Evolutionary conservation across 75 land plant species (phyloP).

Genomic region (Isoetes taiwanensis): DNA sequence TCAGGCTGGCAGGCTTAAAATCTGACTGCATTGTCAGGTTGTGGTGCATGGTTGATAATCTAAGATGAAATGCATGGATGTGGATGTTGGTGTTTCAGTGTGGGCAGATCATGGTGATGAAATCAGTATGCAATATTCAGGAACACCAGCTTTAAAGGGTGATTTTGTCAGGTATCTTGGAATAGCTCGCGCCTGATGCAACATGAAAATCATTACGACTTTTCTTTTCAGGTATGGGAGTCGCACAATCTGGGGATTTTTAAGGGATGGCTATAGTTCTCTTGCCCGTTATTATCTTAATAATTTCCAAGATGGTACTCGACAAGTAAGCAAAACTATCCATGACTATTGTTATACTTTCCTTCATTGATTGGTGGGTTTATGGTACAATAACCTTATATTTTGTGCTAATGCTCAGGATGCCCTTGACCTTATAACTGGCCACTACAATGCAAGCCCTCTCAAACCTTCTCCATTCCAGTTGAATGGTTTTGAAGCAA

Average conservation of each 20-base stretch:
- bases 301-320: constrained; percentile 78
- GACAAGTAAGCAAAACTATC: constrained; percentile 84
- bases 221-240: constrained; percentile 82
- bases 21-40: no score
- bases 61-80: background rate
- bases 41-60: no score
- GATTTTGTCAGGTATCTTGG: constrained; percentile 80
- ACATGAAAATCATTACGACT: no score
- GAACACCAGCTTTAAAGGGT: constrained; percentile 87
- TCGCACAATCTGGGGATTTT: constrained; percentile 53
- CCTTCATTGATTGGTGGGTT: no score
- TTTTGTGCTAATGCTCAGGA: no score
- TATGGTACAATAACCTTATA: no score
- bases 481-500: constrained; percentile 60
- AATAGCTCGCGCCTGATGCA: no score
- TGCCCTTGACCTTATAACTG: constrained; percentile 87
- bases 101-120: constrained; percentile 99
- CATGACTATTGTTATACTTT: no score
- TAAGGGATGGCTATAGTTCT: constrained; percentile 63
- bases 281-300: constrained; percentile 72
- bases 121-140: constrained; percentile 88
- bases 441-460: constrained; percentile 55
- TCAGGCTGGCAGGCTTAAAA: no score
- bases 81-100: constrained; percentile 26
- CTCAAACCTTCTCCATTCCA: constrained; percentile 55